Evolutionary conservation across 1,284 basidiomycete species (phyloP), one percentile per base, ranked within the genome.

Genomic region (Leccinum laetum): DNA sequence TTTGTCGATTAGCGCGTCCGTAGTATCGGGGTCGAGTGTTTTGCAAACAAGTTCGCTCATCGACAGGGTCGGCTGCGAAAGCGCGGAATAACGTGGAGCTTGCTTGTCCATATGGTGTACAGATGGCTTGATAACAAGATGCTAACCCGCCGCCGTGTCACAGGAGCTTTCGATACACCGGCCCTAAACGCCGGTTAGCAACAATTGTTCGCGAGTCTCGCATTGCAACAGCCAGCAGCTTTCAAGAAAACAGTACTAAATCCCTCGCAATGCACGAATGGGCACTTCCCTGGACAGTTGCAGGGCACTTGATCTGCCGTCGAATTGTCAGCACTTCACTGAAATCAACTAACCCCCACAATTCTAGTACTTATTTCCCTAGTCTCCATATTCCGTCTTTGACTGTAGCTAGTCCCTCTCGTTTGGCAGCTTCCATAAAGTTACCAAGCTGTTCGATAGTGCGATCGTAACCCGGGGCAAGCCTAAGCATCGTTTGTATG

Each of bases 401-500:
- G 26, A 83, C 83, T 5, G 83, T 82, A n/a, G 95, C 88, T 18
- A 92, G 77, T 0, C 90, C 92, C 73, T 95, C 92, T 64, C 87
- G 79, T 68, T 87, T 82, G 35, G 93, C 90, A 21, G 90, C 87
- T 68, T 94, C 90, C 84, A 96, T 85, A 70, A 96, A 93, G 55
- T 75, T 79, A 3, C 80, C 84, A 8, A 96, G 83, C 73, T 96
- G 92, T 39, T 94, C 93, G 8, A 86, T 75, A 2, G 87, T 89
- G 67, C 88, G 85, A 69, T 94, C 87, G 75, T 95, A 96, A 2
- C 86, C 87, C 11, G 90, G 91, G 11, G 90, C 91, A 72, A 93
- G 86, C 73, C 86, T 89, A 63, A 96, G 82, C 88, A 94, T 94
- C 2, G 84, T 83, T 71, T 96, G 94, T 70, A 96, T 93, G 13